Percentiles rank a stretch among this genome's conserved stretches.
phyloP scores from a whole-genome alignment of 306 rosid genomes.

The Lagenaria siceraria region DNA sequence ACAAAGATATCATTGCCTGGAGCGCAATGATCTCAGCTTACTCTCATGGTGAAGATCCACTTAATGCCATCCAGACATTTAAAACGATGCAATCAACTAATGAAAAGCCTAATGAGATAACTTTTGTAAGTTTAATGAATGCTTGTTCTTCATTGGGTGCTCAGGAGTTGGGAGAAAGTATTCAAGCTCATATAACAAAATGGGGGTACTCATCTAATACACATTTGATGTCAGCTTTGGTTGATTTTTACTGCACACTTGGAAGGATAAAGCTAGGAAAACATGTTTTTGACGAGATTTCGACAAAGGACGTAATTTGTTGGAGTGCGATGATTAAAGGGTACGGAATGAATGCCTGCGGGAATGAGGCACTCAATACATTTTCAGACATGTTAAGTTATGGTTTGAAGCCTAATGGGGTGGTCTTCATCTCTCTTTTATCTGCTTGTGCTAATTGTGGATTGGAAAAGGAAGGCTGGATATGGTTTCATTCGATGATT shows the following conservation, averaged over 20 bases:
- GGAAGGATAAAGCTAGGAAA: slow-evolving; percentile 9
- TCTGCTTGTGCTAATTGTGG: slow-evolving; percentile 13
- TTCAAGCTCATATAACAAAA: slow-evolving; percentile 3
- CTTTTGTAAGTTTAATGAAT: slow-evolving; percentile 10
- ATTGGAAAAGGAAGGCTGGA: slow-evolving; percentile 10
- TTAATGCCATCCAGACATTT: background rate
- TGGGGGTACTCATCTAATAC: slow-evolving; percentile 1
- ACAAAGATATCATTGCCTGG: slow-evolving; percentile 14
- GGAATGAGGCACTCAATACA: slow-evolving; percentile 7
- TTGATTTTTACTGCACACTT: slow-evolving; percentile 11
- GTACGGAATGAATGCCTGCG: slow-evolving; percentile 10
- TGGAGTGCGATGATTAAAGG: slow-evolving; percentile 16
- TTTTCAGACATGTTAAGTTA: slow-evolving; percentile 8
- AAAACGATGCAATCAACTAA: slow-evolving; percentile 9
- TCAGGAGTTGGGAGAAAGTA: slow-evolving; percentile 10
- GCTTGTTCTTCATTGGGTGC: slow-evolving; percentile 11
- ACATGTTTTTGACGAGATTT: slow-evolving; percentile 7
- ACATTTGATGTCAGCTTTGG: slow-evolving; percentile 5
- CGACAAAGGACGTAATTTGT: slow-evolving; percentile 11
- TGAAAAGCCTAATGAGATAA: slow-evolving; percentile 9
- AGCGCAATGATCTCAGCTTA: slow-evolving; percentile 12
- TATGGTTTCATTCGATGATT: slow-evolving; percentile 16
- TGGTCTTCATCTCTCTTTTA: slow-evolving; percentile 9
- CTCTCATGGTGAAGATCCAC: slow-evolving; percentile 13
- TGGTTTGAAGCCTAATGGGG: slow-evolving; percentile 7